Conservation (phyloP, 768 basidiomycete species). For the Suillus spraguei region DNA sequence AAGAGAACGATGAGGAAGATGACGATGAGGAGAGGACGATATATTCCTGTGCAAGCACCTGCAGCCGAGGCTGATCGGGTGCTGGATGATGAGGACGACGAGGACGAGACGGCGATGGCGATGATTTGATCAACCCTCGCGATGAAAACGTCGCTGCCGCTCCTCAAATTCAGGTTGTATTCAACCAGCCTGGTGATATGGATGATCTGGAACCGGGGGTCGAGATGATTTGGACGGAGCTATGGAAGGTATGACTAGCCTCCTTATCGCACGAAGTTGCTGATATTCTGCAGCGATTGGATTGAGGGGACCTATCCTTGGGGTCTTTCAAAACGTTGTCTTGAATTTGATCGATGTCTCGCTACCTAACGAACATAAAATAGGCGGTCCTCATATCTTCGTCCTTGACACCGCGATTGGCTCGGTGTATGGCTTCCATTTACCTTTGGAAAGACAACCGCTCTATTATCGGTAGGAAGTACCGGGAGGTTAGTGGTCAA, state of each 20-base stretch:
- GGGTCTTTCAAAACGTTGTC: conserved; percentile 82
- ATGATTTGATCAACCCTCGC: conserved; percentile 36
- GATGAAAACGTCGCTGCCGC: conserved; percentile 26
- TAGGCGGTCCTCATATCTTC: conserved; percentile 87
- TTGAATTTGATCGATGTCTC: neutral
- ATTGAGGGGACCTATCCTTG: conserved; percentile 80
- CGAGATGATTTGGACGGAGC: conserved; percentile 96
- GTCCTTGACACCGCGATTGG: conserved; percentile 84
- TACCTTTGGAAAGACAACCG: conserved; percentile 84
- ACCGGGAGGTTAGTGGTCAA: neutral
- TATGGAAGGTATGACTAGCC: conserved; percentile 66
- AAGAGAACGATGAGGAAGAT: conserved; percentile 37
- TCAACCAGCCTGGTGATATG: conserved; percentile 35
- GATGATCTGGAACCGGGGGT: conserved; percentile 69
- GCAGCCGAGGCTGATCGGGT: conserved; percentile 42
- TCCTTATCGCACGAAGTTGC: conserved; percentile 5
- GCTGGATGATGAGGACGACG: conserved; percentile 37
- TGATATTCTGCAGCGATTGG: conserved; percentile 68
- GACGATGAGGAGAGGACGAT: conserved; percentile 39
- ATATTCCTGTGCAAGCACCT: conserved; percentile 23
- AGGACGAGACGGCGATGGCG: conserved; percentile 37
- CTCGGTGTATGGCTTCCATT: conserved; percentile 85
- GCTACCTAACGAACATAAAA: conserved; percentile 12
- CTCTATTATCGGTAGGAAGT: conserved; percentile 68
- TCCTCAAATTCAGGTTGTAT: conserved; percentile 18